These are phyloP conservation scores for Wickerhamomyces sydowiorum DNA, from an alignment of 805 yeast species.

Conservation along the genomic window DNA sequence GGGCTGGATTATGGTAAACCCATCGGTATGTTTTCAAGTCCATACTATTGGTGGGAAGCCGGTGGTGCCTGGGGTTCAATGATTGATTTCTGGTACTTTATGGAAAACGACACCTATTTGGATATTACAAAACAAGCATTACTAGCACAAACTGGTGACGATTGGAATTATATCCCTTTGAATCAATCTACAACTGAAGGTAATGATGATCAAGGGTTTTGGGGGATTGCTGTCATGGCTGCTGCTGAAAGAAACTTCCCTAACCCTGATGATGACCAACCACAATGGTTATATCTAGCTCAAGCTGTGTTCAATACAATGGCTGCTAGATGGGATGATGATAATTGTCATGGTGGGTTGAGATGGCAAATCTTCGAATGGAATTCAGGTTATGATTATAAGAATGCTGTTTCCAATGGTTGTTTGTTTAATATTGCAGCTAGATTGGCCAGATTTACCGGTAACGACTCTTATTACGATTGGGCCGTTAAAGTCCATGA, in stretches of 20 bases:
- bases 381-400: constrained; percentile 85
- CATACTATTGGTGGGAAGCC: constrained; percentile 92
- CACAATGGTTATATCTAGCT: constrained; percentile 71
- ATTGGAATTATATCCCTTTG: constrained; percentile 67
- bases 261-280: constrained; percentile 52
- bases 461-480: constrained; percentile 64
- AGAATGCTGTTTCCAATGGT: constrained; percentile 85
- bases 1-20: constrained; percentile 59
- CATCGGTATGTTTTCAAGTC: constrained; percentile 64
- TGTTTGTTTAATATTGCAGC: constrained; percentile 77
- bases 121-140: constrained; percentile 50
- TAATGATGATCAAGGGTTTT: constrained; percentile 89
- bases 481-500: constrained; percentile 70
- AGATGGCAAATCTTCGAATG: constrained; percentile 91
- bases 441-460: constrained; percentile 73
- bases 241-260: constrained; percentile 83
- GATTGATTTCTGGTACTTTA: constrained; percentile 63
- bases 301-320: constrained; percentile 87
- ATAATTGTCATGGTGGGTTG: constrained; percentile 65
- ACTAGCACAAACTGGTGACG: constrained; percentile 57
- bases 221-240: constrained; percentile 84
- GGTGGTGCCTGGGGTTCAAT: constrained; percentile 63
- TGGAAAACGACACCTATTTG: constrained; percentile 61
- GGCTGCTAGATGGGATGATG: constrained; percentile 72
- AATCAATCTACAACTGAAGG: constrained; percentile 85